These are phyloP conservation scores for Eustoma russellianum DNA, from an alignment of 257 asterid species.

Conservation along the genomic window DNA sequence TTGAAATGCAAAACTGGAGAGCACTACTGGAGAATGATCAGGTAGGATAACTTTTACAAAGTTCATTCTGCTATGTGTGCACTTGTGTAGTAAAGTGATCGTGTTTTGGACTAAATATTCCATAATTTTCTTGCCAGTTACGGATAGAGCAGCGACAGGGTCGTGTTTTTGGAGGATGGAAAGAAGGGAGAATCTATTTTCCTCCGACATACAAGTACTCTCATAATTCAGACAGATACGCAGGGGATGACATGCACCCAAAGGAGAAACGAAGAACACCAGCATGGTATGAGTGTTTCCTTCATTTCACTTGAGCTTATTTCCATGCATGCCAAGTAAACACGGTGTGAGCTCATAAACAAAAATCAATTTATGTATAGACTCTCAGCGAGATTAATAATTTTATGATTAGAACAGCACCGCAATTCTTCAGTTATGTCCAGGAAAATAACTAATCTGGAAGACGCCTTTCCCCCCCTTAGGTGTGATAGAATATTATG, in stretches of 20 bases:
- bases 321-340: too few species aligned
- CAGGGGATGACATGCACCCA: conserved; percentile 92
- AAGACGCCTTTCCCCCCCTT: conserved; percentile 11
- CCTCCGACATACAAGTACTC: conserved; percentile 97
- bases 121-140: conserved; percentile 38
- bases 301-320: background rate
- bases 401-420: too few species aligned
- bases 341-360: too few species aligned
- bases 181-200: conserved; percentile 91
- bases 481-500: conserved; percentile 98
- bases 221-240: conserved; percentile 87
- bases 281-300: conserved; percentile 59
- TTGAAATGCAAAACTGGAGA: conserved; percentile 99
- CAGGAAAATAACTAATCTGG: conserved; percentile 17
- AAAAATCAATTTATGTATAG: too few species aligned
- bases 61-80: background rate
- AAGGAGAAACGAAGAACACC: conserved; percentile 96
- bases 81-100: background rate
- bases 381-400: too few species aligned
- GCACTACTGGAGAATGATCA: conserved; percentile 88
- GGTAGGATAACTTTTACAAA: conserved; percentile 28
- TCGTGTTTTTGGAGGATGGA: conserved; percentile 94
- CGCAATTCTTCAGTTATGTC: background rate
- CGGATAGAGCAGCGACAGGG: conserved; percentile 85
- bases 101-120: conserved; percentile 3